phyloP scores from a whole-genome alignment of 129 eudicot species.

The Flaveria bidentis region DNA sequence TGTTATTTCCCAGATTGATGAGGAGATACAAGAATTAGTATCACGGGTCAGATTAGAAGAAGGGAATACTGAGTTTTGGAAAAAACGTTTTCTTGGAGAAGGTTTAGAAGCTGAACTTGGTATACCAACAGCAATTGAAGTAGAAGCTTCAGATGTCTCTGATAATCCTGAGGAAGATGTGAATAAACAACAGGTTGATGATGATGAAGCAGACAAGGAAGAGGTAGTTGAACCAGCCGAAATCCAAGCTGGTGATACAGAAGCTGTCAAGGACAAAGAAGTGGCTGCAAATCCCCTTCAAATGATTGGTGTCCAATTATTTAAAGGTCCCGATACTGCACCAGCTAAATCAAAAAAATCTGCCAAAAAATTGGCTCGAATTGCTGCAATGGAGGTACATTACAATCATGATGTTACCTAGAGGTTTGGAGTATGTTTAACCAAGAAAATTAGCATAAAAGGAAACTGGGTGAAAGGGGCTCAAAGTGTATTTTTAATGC shows the following conservation, averaged over 20 bases:
- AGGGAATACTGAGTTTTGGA: constrained; percentile 98
- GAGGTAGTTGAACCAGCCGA: constrained; percentile 78
- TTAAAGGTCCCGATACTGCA: constrained; percentile 62
- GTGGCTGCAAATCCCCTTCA: constrained; percentile 76
- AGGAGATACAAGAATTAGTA: constrained; percentile 76
- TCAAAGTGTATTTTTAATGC: background rate
- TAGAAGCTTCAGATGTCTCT: constrained; percentile 49
- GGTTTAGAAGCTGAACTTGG: constrained; percentile 50
- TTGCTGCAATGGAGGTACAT: constrained; percentile 65
- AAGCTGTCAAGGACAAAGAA: constrained; percentile 74
- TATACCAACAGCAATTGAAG: constrained; percentile 46
- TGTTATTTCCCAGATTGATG: constrained; percentile 60
- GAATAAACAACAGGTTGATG: constrained; percentile 55
- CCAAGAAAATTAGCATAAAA: background rate
- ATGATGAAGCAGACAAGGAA: constrained; percentile 73
- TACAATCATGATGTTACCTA: constrained; percentile 6
- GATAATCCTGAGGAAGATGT: constrained; percentile 63
- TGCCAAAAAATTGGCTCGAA: constrained; percentile 53
- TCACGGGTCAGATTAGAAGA: constrained; percentile 79
- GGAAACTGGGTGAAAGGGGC: background rate
- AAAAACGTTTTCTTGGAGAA: constrained; percentile 85
- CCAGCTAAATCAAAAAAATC: constrained; percentile 62
- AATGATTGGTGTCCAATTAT: constrained; percentile 93
- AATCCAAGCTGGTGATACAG: constrained; percentile 57
- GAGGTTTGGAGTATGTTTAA: constrained; percentile 3